Evolutionary conservation across 768 basidiomycete genomes (phyloP), one percentile per base, ranked within the genome.

Genomic region (Infundibulicybe gibba): DNA sequence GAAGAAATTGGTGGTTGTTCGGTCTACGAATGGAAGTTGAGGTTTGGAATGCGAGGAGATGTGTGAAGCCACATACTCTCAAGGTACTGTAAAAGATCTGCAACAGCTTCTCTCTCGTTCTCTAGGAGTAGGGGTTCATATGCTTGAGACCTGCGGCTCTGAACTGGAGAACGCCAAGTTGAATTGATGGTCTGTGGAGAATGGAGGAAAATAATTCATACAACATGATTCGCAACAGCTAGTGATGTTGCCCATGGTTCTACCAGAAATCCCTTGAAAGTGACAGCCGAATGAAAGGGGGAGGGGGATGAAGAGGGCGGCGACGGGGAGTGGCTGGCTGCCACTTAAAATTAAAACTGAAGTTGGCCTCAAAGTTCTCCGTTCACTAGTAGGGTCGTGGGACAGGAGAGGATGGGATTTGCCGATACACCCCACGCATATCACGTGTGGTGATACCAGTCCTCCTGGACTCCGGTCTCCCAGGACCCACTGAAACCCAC

Each of bases 1-100:
- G 74, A 98, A 99, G 80, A 99, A 99, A 72, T 99, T 97, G 69
- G 97, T 98, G 6, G 92, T 94, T 2, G 90, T 87, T 56, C 97
- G 91, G 79, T 99, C 95, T 95, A 64, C 17, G 34, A 19, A 25
- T 25, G 4, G 25, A 25, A 25, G 25, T 25, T 25, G 25, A 25
- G 25, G 25, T 8, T 8, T 25, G 34, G 32, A 32, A 35, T 32
- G 37, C 35, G 39, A 44, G 11, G 40, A 41, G 30, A 39, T 51
- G 15, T 35, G 9, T 30, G 16, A 25, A 31, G 35, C 42, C 44
- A 68, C 89, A 55, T 66, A 97, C 95, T 99, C 74, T 99, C 97
- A 51, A 99, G 84, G 62, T 90, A 98, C 64, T 97, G 94, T 11
- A 99, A 79, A 43, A 99, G 74, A 68, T 98, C 97, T 38, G 95